phyloP scores from a whole-genome alignment of 257 asterid genomes.

The Anisodus tanguticus region DNA sequence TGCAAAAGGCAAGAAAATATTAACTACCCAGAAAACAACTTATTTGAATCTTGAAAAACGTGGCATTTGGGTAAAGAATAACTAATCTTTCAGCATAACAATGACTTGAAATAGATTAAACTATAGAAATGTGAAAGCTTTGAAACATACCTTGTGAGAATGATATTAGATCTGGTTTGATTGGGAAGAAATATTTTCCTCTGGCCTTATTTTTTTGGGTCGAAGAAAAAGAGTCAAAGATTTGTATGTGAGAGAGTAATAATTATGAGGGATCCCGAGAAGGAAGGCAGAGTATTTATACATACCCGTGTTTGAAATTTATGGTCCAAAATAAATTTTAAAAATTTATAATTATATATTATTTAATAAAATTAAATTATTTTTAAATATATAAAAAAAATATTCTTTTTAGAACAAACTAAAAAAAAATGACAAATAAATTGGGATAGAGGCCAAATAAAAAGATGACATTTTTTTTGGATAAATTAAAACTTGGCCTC shows the following conservation, averaged over 20 bases:
- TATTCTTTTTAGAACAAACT: too few species aligned
- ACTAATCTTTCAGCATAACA: neutral
- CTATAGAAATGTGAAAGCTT: neutral
- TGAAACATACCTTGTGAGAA: slow-evolving; percentile 7
- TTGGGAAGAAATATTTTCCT: neutral
- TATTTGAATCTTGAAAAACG: too few species aligned
- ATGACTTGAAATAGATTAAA: too few species aligned
- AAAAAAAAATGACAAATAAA: too few species aligned
- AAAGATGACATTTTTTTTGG: too few species aligned
- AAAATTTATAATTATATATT: too few species aligned
- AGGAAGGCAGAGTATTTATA: slow-evolving; percentile 8
- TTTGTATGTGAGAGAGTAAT: neutral
- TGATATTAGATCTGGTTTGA: neutral
- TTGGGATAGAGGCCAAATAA: too few species aligned
- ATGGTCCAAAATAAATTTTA: too few species aligned
- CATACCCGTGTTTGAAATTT: neutral
- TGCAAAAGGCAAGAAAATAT: neutral
- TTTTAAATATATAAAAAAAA: too few species aligned
- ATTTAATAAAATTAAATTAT: too few species aligned
- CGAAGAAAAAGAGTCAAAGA: slow-evolving; percentile 29
- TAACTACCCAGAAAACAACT: neutral
- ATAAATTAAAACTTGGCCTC: too few species aligned
- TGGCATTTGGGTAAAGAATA: too few species aligned
- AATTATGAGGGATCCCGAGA: slow-evolving; percentile 26
- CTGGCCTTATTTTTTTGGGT: neutral